Evolutionary conservation across 1,139 yeast species (phyloP), one percentile per base, ranked within the genome.

Genomic region (Pichia sp.): DNA sequence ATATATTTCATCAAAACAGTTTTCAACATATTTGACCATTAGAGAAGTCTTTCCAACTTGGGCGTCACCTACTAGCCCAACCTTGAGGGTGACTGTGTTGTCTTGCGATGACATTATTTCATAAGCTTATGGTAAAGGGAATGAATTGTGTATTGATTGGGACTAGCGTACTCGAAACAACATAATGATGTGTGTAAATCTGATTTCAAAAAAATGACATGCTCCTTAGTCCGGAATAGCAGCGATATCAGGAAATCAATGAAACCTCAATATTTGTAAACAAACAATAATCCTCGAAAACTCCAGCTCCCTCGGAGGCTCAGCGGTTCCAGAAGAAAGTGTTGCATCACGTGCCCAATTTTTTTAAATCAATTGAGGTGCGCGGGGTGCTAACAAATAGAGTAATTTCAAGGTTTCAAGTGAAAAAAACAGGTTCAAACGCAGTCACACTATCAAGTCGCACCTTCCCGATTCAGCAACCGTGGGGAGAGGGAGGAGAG

Each of bases 21-120:
- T 95, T 58, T 91, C 96, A 18, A 91, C 97, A 57, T 91, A 91
- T 58, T 91, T 89, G 25, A 89, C 96, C 98, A 91, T 91, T 43
- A 91, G 65, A 9, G 97, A 86, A 0, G 99, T 91, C 58, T 91
- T 91, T 5, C 99, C 99, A n/a, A 91, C 91, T 55, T 88, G 95
- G 2, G 96, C 94, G 60, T 93, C 98, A 9, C 99, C 99, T 41
- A 91, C 80, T 41, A 91, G 74, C 8, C 97, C 98, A 19, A 91
- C 88, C 57, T 91, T 93, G 38, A 91, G 71, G 10, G 93, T 86
- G 31, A 88, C 91, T 48, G 68, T 62, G 48, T 67, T 69, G 18
- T 30, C 32, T 8, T 30, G 11, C 15, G 22, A 30, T 9, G 32
- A 9, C 32, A 30, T 30, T 4, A 17, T 18, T 17, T 18, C 20